Percentiles rank a stretch among this genome's conserved stretches.
These are phyloP conservation scores for Aspergillus sp. DNA, from an alignment of 2,329 filamentous ascomycete genomes.

Conservation along the genomic window DNA sequence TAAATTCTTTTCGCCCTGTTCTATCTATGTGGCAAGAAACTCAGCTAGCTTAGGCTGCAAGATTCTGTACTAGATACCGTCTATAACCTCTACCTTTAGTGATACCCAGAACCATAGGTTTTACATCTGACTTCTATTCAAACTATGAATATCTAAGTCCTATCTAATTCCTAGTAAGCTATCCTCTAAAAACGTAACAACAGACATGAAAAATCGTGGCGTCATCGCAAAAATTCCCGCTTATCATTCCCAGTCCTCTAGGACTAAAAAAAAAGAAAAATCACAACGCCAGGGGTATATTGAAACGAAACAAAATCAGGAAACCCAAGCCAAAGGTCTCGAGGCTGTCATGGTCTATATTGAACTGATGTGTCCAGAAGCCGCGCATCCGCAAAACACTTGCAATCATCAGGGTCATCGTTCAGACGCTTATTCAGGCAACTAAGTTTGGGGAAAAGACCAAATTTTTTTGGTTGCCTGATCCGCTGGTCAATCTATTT, in stretches of 20 bases:
- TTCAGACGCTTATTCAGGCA: background rate
- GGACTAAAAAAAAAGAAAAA: background rate
- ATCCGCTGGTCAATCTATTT: background rate
- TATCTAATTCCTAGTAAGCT: background rate
- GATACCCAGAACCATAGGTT: conserved; percentile 5
- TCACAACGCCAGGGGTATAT: conserved; percentile 1
- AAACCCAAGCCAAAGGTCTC: background rate
- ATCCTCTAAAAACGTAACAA: background rate
- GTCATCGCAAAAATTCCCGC: background rate
- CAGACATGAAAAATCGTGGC: background rate
- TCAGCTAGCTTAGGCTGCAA: background rate
- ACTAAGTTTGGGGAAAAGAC: background rate
- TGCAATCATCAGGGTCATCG: background rate
- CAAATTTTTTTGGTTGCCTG: background rate
- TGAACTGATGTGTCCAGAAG: background rate
- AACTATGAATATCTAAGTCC: background rate
- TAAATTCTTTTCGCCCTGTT: background rate
- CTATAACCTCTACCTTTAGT: background rate
- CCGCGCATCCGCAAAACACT: background rate
- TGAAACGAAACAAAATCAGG: conserved; percentile 1
- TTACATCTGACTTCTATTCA: background rate
- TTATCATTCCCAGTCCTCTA: background rate
- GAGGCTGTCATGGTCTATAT: background rate
- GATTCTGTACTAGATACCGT: background rate
- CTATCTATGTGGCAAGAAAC: background rate